Evolutionary conservation across 371 early-diverging fungal species (phyloP).

Genomic region (Mortierella sp.): DNA sequence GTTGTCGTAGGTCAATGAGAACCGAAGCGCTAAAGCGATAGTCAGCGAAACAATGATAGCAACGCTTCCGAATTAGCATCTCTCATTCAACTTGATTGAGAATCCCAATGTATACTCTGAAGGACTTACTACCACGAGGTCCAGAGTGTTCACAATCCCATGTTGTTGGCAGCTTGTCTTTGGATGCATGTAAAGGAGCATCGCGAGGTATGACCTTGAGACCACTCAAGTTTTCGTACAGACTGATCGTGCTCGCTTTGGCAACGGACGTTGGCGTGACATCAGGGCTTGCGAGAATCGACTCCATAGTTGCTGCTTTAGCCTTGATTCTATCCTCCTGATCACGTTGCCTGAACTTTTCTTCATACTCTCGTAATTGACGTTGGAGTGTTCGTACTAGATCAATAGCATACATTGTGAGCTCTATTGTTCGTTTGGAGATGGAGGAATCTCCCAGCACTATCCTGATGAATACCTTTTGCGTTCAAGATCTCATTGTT

Average conservation of each 20-base stretch:
- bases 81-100: too few relatives aligned
- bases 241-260: slow-evolving; percentile 20
- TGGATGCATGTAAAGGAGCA: slow-evolving; percentile 17
- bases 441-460: not conserved
- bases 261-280: slow-evolving; percentile 19
- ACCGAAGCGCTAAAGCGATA: slow-evolving; percentile 24
- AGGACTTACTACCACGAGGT: slow-evolving; percentile 41
- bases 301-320: slow-evolving; percentile 26
- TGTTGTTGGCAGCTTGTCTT: slow-evolving; percentile 9
- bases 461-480: slow-evolving; percentile 17
- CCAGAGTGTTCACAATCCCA: slow-evolving; percentile 52
- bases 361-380: slow-evolving; percentile 33
- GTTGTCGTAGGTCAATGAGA: slow-evolving; percentile 37
- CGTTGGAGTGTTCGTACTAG: slow-evolving; percentile 43
- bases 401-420: too few relatives aligned
- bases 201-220: slow-evolving; percentile 35
- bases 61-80: too few relatives aligned
- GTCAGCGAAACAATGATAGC: too few relatives aligned
- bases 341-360: slow-evolving; percentile 20
- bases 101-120: not conserved
- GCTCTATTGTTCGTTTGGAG: not conserved
- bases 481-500: slow-evolving; percentile 34
- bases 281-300: slow-evolving; percentile 38
- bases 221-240: slow-evolving; percentile 37
- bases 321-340: slow-evolving; percentile 27